Evolutionary conservation across 2,329 filamentous ascomycete genomes (phyloP), one percentile per base, ranked within the genome.

Genomic region (Hypoxylon sp.): DNA sequence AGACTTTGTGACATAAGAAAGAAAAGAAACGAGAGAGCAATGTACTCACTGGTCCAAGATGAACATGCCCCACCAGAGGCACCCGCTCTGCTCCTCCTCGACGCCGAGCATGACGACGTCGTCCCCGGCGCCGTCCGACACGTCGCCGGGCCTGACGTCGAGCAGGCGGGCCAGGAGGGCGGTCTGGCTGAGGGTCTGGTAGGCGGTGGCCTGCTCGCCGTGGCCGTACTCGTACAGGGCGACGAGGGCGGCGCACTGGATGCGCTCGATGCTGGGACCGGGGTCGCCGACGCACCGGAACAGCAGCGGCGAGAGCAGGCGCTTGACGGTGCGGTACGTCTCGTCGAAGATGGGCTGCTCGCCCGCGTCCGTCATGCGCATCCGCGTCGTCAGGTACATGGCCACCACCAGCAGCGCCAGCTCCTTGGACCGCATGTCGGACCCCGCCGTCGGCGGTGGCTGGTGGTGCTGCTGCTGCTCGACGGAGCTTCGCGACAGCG

Each of bases 171-270:
- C 73, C 42, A 72, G 72, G 3, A 73, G 72, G n/a, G 72, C 74
- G 0, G 74, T 72, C 62, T 79, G 76, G 27, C 75, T 75, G 8
- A 79, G 69, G 8, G 77, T 79, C 24, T 75, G 67, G 58, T 79
- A 79, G 20, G 77, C 75, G n/a, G 75, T 69, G 47, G 69, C 66
- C 26, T 75, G 70, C 27, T 77, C 73, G 26, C 77, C 77, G 56
- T 79, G 77, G 1, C 77, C 77, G 58, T 79, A 78, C 59, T 79
- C 77, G 62, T 77, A 79, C 37, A 79, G 67, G 3, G 76, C 74
- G 37, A 79, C 62, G 52, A 79, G 64, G 17, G 77, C 70, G 23
- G 73, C 75, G 55, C 74, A 77, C 63, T 79, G 77, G 10, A 78
- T 68, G 21, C 78, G 66, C 67, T 76, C 75, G 21, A 78, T 68